Base-by-base conservation (phyloP, 805 yeast genomes). In the Starmerella sp. region DNA sequence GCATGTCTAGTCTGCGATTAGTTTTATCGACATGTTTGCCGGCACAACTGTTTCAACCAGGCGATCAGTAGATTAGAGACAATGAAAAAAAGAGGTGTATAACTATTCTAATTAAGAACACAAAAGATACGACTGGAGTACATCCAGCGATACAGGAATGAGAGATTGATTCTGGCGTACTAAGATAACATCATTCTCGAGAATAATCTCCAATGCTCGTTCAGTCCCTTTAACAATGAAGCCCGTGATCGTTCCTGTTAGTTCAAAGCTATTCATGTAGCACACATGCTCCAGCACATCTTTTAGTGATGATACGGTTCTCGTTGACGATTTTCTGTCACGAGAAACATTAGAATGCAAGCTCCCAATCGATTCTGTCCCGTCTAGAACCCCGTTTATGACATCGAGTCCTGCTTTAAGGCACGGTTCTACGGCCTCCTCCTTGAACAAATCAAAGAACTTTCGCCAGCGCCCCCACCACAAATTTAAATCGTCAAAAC, bases 21-120 rank as follows among this genome's bases (percentile, higher is more conserved):
- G 31, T 53, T 2, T 42, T 56, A 13, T 34, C 49, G 2, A 37
- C 56, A 1, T 53, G 56, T 10, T 41, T 45, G 14, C 52, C 52
- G 8, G n/a, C 44, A 3, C 35, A 39, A 13, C 15, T 42, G n/a
- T 38, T 34, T 30, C 30, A 44, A 17, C 11, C 29, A 5, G 48
- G 48, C 11, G 30, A 31, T 4, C 11, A 38, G 28, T 38, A 36
- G 8, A n/a, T 37, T 5, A 4, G 15, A 11, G 41, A 6, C n/a
- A 4, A 32, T 10, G 11, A 32, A 32, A 7, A 31, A 32, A 8
- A 32, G 35, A 10, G 35, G 11, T 6, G 15, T 36, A 11, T 36
- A 36, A 14, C 2, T 14, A 36, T 22, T 22, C 22, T 22, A 22
- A 22, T 39, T 39, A 46, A 5, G 31, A 15, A 34, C 15, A 10